A percentile compares a stretch with the other conserved stretches of the same genome.
phyloP scores from a whole-genome alignment of 495 filamentous ascomycete genomes.

The Aspergillus haitiensis region DNA sequence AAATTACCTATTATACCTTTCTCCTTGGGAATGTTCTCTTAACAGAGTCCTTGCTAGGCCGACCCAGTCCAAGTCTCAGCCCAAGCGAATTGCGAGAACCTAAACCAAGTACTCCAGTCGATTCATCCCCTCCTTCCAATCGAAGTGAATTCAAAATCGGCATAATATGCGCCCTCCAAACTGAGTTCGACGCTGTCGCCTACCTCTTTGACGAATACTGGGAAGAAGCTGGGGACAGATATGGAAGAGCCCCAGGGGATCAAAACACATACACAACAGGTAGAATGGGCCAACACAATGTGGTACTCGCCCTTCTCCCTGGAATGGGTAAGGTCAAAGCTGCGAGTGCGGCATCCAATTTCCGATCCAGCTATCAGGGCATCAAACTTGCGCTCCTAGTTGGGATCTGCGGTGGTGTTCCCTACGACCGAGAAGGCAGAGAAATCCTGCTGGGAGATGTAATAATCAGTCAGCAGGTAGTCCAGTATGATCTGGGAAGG shows the following conservation, averaged over 20 bases:
- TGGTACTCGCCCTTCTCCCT: constrained; percentile 29
- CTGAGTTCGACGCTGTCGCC: constrained; percentile 28
- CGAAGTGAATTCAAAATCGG: constrained; percentile 27
- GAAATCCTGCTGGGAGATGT: constrained; percentile 43
- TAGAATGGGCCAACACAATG: constrained; percentile 24
- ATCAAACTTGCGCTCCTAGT: constrained; percentile 28
- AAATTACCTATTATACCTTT: no score
- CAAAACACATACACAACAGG: constrained; percentile 30
- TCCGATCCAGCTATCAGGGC: constrained; percentile 19
- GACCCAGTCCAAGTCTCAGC: not conserved
- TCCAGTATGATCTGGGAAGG: constrained; percentile 37
- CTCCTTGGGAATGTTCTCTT: no score
- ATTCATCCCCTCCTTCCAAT: not conserved
- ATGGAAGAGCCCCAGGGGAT: constrained; percentile 24
- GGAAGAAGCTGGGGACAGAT: constrained; percentile 13
- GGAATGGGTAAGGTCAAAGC: constrained; percentile 23
- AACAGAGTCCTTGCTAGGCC: no score
- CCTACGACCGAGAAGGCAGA: not conserved
- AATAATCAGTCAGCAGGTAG: constrained; percentile 37
- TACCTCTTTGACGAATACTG: constrained; percentile 26
- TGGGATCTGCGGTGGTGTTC: constrained; percentile 11
- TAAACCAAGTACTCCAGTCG: not conserved
- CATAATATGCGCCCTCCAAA: constrained; percentile 28
- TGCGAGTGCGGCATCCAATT: constrained; percentile 20
- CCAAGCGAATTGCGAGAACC: not conserved